Conservation (phyloP, 176 grass and related monocot genomes). For the Carex scoparia region DNA sequence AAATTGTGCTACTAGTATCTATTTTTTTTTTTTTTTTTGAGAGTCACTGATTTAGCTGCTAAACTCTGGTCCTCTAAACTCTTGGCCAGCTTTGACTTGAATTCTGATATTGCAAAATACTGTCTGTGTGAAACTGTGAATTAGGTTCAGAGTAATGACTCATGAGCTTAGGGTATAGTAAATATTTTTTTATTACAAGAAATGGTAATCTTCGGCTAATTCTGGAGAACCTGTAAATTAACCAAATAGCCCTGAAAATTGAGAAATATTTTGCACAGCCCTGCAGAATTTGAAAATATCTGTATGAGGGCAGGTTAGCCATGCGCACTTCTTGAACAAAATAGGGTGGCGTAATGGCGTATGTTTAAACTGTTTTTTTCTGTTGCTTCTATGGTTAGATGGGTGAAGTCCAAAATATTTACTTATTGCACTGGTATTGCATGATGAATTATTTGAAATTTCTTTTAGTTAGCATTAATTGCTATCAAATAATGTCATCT, state of each 20-base stretch:
- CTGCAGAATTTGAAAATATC: not conserved
- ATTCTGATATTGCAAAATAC: not conserved
- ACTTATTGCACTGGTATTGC: not conserved
- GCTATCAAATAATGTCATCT: constrained; percentile 19
- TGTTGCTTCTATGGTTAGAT: constrained; percentile 1
- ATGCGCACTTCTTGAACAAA: constrained; percentile 1
- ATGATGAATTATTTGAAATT: not conserved
- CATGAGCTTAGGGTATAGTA: not conserved
- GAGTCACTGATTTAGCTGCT: not conserved
- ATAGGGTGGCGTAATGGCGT: not conserved
- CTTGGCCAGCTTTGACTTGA: not conserved
- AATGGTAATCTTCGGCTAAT: no score
- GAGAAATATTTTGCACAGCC: not conserved
- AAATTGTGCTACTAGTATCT: not conserved
- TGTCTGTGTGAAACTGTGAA: not conserved
- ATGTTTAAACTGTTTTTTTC: not conserved
- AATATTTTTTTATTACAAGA: not conserved
- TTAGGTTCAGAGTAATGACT: not conserved
- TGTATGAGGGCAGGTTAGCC: not conserved
- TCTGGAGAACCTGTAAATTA: no score
- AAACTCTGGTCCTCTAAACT: no score
- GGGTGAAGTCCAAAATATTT: not conserved
- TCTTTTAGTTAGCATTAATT: constrained; percentile 4
- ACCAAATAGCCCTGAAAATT: not conserved
- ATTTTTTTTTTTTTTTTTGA: not conserved